A percentile compares a stretch with the other conserved stretches of the same genome.
phyloP scores from a whole-genome alignment of 2,329 filamentous ascomycete species.

The Pseudocercospora fuligena region DNA sequence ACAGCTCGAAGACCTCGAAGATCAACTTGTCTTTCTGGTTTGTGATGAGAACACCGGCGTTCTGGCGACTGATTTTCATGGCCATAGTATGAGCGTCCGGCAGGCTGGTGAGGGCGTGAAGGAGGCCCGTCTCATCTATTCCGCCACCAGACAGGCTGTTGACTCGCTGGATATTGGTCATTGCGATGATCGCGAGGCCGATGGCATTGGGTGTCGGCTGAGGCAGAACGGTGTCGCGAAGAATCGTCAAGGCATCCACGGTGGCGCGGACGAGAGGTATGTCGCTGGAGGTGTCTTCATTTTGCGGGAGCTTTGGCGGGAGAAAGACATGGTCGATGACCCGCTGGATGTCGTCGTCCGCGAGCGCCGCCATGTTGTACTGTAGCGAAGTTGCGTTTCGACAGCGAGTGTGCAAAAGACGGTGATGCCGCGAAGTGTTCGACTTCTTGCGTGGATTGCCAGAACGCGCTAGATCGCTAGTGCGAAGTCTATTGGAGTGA shows the following conservation, averaged over 20 bases:
- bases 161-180: slow-evolving; percentile 5
- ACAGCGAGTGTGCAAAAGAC: not conserved
- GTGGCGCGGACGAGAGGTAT: slow-evolving; percentile 4
- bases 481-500: not conserved
- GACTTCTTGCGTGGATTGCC: not conserved
- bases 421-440: not conserved
- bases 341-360: not conserved
- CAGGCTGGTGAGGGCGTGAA: not conserved
- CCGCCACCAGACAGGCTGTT: slow-evolving; percentile 2
- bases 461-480: not conserved
- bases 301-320: slow-evolving; percentile 39
- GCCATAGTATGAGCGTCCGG: slow-evolving; percentile 17
- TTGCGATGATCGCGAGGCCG: not conserved
- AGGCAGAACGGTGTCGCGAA: slow-evolving; percentile 23
- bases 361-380: not conserved
- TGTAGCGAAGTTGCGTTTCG: not conserved
- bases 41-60: slow-evolving; percentile 33
- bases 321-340: slow-evolving; percentile 50
- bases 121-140: slow-evolving; percentile 3
- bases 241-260: slow-evolving; percentile 18
- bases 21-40: slow-evolving; percentile 42
- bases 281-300: slow-evolving; percentile 36
- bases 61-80: slow-evolving; percentile 26
- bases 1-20: slow-evolving; percentile 67
- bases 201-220: slow-evolving; percentile 28